Base-by-base conservation (phyloP, 768 basidiomycete genomes). In the Kwoniella pini region DNA sequence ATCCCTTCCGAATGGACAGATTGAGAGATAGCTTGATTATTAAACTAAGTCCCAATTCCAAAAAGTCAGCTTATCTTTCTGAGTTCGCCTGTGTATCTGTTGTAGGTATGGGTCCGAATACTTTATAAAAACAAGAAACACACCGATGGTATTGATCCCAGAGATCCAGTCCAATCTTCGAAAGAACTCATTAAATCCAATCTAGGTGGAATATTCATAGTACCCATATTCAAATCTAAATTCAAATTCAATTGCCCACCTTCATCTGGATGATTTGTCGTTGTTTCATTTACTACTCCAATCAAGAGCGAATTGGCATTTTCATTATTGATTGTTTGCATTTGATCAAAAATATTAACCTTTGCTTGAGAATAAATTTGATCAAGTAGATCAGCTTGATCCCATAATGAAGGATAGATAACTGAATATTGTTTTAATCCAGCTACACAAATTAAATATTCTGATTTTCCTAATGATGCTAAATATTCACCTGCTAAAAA, bases 371-470 rank as follows among this genome's bases (percentile, higher is more conserved):
- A 27, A 40, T 64, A 72, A 3, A 65, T 50, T 2, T 39, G 21
- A 55, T 80, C 78, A 30, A 94, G 87, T 72, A 87, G 84, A 36
- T 81, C 81, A 2, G 90, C 88, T 69, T 87, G 85, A 27, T 90
- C 89, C 39, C 85, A 88, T 28, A 89, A 87, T 67, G 91, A 89
- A 73, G 91, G 91, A 48, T 66, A 79, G 15, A 74, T 48, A 38
- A 62, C 60, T 15, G 88, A 88, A 74, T 94, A 94, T 78, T 96
- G 93, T 69, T 89, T 84, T 22, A 96, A 82, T 27, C 89, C 93
- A 22, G 83, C 85, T 68, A 95, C 87, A 76, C 93, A 95, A 68
- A 88, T 87, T 55, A 82, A 79, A 30, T 89, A 90, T 77, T 94
- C 92, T 1, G 86, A 85, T 19, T 90, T 86, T 6, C 88, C 91